Percentiles rank a stretch among this genome's conserved stretches.
Conservation (phyloP, 106 monocot species). For the Hemerocallis citrina region DNA sequence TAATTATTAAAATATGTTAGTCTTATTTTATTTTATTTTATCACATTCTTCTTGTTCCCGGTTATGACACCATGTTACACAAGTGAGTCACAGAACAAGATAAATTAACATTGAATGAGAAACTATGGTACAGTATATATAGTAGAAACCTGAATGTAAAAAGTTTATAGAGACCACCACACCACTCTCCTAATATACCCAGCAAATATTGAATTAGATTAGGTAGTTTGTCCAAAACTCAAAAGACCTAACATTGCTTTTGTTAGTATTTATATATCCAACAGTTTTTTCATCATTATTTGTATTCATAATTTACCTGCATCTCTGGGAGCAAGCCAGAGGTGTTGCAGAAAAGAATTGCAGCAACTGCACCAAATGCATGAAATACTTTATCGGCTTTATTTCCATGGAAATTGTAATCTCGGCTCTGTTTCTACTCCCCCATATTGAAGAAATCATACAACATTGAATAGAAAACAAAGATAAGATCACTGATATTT, state of each 20-base stretch:
- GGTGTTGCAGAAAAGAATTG: slow-evolving; percentile 43
- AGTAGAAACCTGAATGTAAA: too few species aligned
- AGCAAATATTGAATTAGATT: too few species aligned
- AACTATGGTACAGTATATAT: too few species aligned
- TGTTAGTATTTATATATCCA: too few species aligned
- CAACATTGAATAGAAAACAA: neutral
- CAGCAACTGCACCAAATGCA: slow-evolving; percentile 54
- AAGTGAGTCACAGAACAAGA: too few species aligned
- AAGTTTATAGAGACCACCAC: too few species aligned
- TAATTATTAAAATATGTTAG: neutral
- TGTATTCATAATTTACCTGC: slow-evolving; percentile 25
- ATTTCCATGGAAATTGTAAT: slow-evolving; percentile 34
- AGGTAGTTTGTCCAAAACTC: too few species aligned
- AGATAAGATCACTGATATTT: neutral
- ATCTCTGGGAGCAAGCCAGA: slow-evolving; percentile 60
- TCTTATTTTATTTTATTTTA: neutral
- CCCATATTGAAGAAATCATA: slow-evolving; percentile 3
- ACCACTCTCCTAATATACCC: too few species aligned
- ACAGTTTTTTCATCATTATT: neutral
- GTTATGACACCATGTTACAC: too few species aligned
- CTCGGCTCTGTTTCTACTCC: slow-evolving; percentile 19
- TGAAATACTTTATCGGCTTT: slow-evolving; percentile 32
- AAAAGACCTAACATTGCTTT: neutral
- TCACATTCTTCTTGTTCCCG: neutral
- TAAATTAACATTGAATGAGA: too few species aligned